Evolutionary conservation across 768 basidiomycete species (phyloP).

Genomic region (Boletus rubroflammeus): DNA sequence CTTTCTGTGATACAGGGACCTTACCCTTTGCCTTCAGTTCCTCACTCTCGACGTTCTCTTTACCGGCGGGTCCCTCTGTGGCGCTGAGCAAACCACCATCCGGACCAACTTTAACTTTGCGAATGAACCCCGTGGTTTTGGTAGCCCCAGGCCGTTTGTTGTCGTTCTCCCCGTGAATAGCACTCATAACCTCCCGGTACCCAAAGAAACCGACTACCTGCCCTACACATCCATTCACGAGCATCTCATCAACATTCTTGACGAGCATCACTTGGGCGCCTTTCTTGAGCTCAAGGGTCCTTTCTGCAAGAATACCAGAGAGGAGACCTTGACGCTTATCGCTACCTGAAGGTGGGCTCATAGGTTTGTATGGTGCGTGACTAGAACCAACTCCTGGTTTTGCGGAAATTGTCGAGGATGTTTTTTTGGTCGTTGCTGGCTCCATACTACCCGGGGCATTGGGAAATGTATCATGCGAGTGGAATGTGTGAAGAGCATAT

Average conservation of each 20-base stretch:
- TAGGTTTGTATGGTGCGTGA: slow-evolving; percentile 32
- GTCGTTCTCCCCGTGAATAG: slow-evolving; percentile 21
- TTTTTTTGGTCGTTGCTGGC: slow-evolving; percentile 1
- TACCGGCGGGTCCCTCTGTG: slow-evolving; percentile 14
- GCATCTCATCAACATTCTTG: slow-evolving; percentile 57
- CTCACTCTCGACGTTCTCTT: slow-evolving; percentile 32
- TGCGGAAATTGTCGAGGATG: neutral
- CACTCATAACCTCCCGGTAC: slow-evolving; percentile 19
- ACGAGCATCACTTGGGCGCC: slow-evolving; percentile 68
- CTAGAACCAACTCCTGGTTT: neutral
- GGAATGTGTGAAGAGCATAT: slow-evolving; percentile 40
- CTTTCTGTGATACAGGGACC: slow-evolving; percentile 31
- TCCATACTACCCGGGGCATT: neutral
- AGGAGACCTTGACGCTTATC: slow-evolving; percentile 52
- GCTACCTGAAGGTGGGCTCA: slow-evolving; percentile 2
- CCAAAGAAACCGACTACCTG: slow-evolving; percentile 52
- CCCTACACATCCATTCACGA: slow-evolving; percentile 73
- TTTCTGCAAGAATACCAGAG: slow-evolving; percentile 59
- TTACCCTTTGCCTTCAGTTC: slow-evolving; percentile 22
- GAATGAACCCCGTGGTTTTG: slow-evolving; percentile 34
- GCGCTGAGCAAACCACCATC: slow-evolving; percentile 25
- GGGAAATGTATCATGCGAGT: slow-evolving; percentile 47
- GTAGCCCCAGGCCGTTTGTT: slow-evolving; percentile 18
- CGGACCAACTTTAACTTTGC: slow-evolving; percentile 31
- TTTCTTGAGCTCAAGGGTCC: slow-evolving; percentile 51